Evolutionary conservation across 176 grass and related monocot genomes (phyloP).

Genomic region (Raddia distichophylla): DNA sequence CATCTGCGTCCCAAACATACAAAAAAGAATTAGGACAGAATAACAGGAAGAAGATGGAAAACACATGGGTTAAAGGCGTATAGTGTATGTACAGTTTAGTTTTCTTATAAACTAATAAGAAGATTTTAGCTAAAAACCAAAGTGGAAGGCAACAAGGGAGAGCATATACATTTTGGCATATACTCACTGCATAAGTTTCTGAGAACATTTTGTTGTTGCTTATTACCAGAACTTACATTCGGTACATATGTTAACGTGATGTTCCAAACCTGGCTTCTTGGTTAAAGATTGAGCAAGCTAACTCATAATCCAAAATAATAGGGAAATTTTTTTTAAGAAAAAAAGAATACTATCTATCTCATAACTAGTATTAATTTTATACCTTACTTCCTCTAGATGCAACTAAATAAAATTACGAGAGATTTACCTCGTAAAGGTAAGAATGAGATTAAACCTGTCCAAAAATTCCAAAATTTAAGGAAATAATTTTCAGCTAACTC

Average conservation of each 20-base stretch:
- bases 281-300: neutral
- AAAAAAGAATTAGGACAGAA: neutral
- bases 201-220: neutral
- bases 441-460: too few relatives aligned
- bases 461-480: neutral
- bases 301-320: neutral
- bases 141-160: neutral
- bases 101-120: neutral
- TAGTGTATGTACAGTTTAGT: neutral
- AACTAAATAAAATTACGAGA: neutral
- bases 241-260: neutral
- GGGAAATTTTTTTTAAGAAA: neutral
- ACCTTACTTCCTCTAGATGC: neutral
- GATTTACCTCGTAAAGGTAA: neutral
- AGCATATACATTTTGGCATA: neutral
- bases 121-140: neutral
- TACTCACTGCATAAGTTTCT: neutral
- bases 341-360: neutral
- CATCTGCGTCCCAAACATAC: constrained; percentile 39
- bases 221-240: neutral
- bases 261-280: neutral
- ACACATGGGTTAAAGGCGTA: neutral
- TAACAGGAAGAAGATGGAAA: neutral
- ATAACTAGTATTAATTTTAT: neutral
- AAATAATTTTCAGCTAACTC: neutral